Evolutionary conservation across 2,329 filamentous ascomycete species (phyloP), one percentile per base, ranked within the genome.

Genomic region (Calonectria hawksworthii): DNA sequence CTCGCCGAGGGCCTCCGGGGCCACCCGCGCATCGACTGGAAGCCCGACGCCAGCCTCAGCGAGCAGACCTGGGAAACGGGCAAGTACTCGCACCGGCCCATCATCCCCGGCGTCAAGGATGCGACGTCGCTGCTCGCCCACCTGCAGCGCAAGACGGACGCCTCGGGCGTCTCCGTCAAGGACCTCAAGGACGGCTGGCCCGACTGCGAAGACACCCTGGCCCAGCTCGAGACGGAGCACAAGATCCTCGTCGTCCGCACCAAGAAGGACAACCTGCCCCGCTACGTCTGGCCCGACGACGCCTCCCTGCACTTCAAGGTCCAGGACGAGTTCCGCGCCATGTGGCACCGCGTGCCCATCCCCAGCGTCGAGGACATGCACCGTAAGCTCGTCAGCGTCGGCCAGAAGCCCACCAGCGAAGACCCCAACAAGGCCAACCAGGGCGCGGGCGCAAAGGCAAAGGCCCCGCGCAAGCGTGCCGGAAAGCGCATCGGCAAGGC

Each of bases 181-280:
- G 96, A 98, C 81, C 90, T 99, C 75, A 98, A 98, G 86, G 97
- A 99, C 83, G 97, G 97, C 76, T 99, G 97, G 97, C 93, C 94
- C 30, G 93, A 94, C 80, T 98, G 95, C 82, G 93, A 96, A 75
- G 91, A 93, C 26, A 91, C 94, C 13, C 94, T 99, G 83, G 91
- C 94, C 76, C 89, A 91, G 79, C 90, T 99, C 67, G 96, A 98
- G 87, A 86, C 86, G 51, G 91, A 94, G 83, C 93, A 96, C 82
- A 93, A 94, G 84, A 89, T 99, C 59, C 89, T 99, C 44, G 95
- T 98, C 8, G 94, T 95, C 28, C 92, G 96, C 75, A 96, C 96
- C 71, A 98, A 97, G 86, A 99, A 99, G 87, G 96, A 99, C 84
- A 94, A 94, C 82, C 91, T 94, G 79, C 93, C 96, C 2, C 93